A percentile compares a stretch with the other conserved stretches of the same genome.
Evolutionary conservation across 129 eudicot genomes (phyloP).

Genomic region (Helianthus annuus): HanXRQr2.0-SUNRISE NC_035449.2:154706789-154707288

Average conservation of each 20-base stretch:
- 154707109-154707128: neutral
- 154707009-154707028: conserved; percentile 27
- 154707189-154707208: no score
- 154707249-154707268: no score
- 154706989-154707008: conserved; percentile 11
- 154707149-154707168: no score
- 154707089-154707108: neutral
- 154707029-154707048: conserved; percentile 26
- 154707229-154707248: no score
- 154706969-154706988: conserved; percentile 28
- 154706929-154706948: conserved; percentile 61
- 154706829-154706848: neutral
- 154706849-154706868: neutral
- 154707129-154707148: no score
- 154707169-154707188: no score
- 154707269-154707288: no score
- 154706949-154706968: conserved; percentile 28
- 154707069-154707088: no score
- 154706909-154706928: conserved; percentile 58
- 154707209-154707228: no score
- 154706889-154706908: conserved; percentile 54
- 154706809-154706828: neutral
- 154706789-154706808: neutral
- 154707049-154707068: conserved; percentile 14
- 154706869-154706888: conserved; percentile 63